Evolutionary conservation across 768 basidiomycete genomes (phyloP).

Genomic region (Boletus sp.): DNA sequence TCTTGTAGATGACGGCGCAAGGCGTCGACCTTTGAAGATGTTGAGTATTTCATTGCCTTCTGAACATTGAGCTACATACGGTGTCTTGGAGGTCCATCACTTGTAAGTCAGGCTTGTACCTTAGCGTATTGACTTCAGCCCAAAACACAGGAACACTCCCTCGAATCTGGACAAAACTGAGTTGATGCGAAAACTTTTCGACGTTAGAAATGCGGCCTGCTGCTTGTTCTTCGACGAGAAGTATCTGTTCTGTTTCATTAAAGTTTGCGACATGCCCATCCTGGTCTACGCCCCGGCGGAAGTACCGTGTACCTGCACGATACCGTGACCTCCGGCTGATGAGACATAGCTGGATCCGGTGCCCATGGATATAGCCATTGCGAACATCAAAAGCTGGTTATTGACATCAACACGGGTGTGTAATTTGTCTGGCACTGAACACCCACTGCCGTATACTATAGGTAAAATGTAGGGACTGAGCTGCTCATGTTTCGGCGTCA

Average conservation of each 20-base stretch:
- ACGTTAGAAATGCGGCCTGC: conserved; percentile 38
- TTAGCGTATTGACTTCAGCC: conserved; percentile 93
- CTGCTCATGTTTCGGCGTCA: conserved; percentile 41
- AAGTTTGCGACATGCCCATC: conserved; percentile 94
- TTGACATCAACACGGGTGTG: conserved; percentile 1
- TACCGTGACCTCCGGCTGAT: conserved; percentile 93
- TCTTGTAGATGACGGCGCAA: conserved; percentile 73
- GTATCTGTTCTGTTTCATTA: conserved; percentile 96
- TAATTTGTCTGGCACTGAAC: background rate
- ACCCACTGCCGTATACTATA: conserved; percentile 91
- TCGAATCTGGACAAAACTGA: conserved; percentile 91
- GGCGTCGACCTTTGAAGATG: conserved; percentile 54
- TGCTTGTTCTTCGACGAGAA: conserved; percentile 66
- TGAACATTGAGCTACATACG: conserved; percentile 43
- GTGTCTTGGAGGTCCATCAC: conserved; percentile 92
- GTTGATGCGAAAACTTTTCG: conserved; percentile 54
- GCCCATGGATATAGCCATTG: conserved; percentile 69
- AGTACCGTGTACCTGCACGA: conserved; percentile 96
- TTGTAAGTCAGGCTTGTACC: conserved; percentile 95
- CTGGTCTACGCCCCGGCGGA: conserved; percentile 88
- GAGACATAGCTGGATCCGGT: conserved; percentile 78
- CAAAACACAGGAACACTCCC: conserved; percentile 95
- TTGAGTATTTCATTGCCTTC: conserved; percentile 2
- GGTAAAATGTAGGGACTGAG: conserved; percentile 88
- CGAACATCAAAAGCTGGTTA: conserved; percentile 82